Base-by-base conservation (phyloP, 495 filamentous ascomycete genomes). In the Annulohypoxylon nitens region DNA sequence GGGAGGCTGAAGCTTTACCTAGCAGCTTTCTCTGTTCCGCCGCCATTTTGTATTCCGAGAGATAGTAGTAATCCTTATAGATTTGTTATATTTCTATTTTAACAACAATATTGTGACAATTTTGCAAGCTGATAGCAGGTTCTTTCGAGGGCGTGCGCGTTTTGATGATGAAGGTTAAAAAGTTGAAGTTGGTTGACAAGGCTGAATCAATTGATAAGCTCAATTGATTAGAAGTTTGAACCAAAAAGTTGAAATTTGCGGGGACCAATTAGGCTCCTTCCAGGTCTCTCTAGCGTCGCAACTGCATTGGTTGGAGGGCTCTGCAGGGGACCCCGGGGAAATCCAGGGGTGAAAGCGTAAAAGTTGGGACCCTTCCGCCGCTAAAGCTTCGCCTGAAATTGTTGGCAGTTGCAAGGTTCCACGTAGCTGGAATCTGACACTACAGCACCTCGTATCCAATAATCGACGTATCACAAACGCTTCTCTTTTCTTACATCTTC, bases 21-120 rank as follows among this genome's bases (percentile, higher is more conserved):
- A 98, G 92, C 88, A 97, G 90, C 87, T 95, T 96, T 80, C 95
- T 88, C 81, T 97, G 94, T 88, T 98, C 95, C 58, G 94, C 93
- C 64, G 94, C 94, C 95, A 98, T 98, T 53, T 36, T 87, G 9
- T 7, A 30, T 18, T 26, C 1, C 0, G 14, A 45, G 12, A 25
- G n/a, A 14, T 43, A 43, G 39, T n/a, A 20, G n/a, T 36, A 20
- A 2, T 3, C 53, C 20, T 14, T 34, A 4, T 11, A 6, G 3
- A 16, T 16, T 55, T 0, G 9, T 34, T 55, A 0, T 55, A 55
- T 9, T 7, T 3, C 48, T 25, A 12, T 4, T 55, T 34, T 3
- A 5, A 0, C 16, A 11, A 55, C 8, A 7, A n/a, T 43, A 43
- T 43, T 4, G 23, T 55, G 26, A 1, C 12, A 5, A 51, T 51